These are phyloP conservation scores for Rhodotorula sp. DNA, from an alignment of 1,284 basidiomycete species.

Conservation along the genomic window DNA sequence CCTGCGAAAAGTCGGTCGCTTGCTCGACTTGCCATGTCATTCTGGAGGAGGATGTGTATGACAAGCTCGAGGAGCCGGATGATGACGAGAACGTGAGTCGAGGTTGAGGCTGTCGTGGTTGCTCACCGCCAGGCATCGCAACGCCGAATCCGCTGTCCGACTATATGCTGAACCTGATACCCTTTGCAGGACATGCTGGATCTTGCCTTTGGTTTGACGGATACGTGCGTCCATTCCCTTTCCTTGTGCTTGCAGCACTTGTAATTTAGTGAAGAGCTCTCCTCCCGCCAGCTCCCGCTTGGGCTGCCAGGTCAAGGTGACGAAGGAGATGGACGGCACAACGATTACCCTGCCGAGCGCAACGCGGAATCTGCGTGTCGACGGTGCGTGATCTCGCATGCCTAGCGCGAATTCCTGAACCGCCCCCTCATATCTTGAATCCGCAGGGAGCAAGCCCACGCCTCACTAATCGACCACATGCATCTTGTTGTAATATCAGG, in stretches of 20 bases:
- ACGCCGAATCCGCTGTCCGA: not conserved
- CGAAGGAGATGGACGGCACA: constrained; percentile 80
- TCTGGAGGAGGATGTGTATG: constrained; percentile 77
- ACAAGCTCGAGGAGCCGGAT: constrained; percentile 82
- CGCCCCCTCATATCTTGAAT: not conserved
- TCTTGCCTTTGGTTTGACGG: constrained; percentile 94
- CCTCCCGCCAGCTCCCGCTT: constrained; percentile 56
- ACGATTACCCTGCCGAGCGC: constrained; percentile 83
- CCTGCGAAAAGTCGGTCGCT: constrained; percentile 89
- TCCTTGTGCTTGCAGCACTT: not conserved
- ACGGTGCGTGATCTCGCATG: constrained; percentile 58
- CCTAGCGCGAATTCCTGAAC: too few species aligned
- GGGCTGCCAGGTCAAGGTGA: constrained; percentile 79
- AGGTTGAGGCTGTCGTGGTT: too few species aligned
- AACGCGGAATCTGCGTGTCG: constrained; percentile 96
- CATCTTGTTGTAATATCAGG: not conserved
- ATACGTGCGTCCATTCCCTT: constrained; percentile 65
- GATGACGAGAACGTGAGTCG: constrained; percentile 70
- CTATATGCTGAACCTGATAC: not conserved
- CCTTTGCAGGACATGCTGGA: constrained; percentile 82
- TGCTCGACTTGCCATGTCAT: constrained; percentile 99
- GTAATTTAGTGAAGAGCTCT: not conserved
- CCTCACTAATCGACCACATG: constrained; percentile 20
- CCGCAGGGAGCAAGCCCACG: constrained; percentile 40
- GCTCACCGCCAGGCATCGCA: too few species aligned